These are phyloP conservation scores for Cladosporium cucumerinum DNA, from an alignment of 2,329 filamentous ascomycete species.

Conservation along the genomic window DNA sequence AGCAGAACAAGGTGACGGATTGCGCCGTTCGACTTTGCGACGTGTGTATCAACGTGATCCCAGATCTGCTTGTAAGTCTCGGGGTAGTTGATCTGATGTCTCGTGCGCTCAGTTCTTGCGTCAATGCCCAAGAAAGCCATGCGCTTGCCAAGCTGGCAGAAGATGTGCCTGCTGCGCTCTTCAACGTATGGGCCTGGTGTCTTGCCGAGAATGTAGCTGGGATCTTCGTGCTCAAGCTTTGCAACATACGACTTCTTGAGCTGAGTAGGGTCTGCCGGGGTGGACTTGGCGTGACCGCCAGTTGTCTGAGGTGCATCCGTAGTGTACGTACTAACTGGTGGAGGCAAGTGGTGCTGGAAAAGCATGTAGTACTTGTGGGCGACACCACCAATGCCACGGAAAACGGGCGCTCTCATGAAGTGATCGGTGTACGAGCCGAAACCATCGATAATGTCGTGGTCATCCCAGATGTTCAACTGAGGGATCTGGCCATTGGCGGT, in stretches of 20 bases:
- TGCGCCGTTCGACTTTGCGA: constrained; percentile 49
- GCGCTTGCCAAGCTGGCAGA: constrained; percentile 62
- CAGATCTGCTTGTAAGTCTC: constrained; percentile 63
- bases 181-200: constrained; percentile 67
- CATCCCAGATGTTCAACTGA: constrained; percentile 65
- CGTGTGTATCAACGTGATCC: constrained; percentile 51
- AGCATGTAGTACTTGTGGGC: constrained; percentile 58
- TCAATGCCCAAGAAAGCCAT: constrained; percentile 62
- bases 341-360: constrained; percentile 75
- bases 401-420: constrained; percentile 64
- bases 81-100: constrained; percentile 86
- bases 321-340: constrained; percentile 81
- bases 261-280: constrained; percentile 67
- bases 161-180: constrained; percentile 58
- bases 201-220: constrained; percentile 75
- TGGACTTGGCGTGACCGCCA: constrained; percentile 38
- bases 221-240: constrained; percentile 55
- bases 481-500: constrained; percentile 60
- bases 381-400: constrained; percentile 61
- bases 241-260: constrained; percentile 71
- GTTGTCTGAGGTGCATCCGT: constrained; percentile 63
- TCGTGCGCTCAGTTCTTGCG: constrained; percentile 70
- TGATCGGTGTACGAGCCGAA: constrained; percentile 65
- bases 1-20: constrained; percentile 63
- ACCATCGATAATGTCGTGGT: constrained; percentile 64